phyloP scores from a whole-genome alignment of 208 protist genomes.

The Wallacemonas sp. region DNA sequence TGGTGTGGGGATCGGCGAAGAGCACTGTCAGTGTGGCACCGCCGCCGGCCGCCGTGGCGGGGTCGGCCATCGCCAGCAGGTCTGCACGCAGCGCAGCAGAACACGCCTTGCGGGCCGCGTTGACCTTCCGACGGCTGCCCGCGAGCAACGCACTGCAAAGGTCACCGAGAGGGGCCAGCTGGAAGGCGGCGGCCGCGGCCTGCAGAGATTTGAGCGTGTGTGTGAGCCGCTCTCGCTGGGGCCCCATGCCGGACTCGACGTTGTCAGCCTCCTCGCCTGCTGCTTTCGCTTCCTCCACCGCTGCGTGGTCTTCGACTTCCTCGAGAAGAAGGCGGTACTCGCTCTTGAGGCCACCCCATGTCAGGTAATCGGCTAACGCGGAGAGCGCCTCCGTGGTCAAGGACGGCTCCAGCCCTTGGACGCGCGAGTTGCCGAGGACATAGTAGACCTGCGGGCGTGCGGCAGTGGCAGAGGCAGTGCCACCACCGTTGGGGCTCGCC shows the following conservation, averaged over 20 bases:
- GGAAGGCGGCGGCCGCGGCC: slow-evolving; percentile 45
- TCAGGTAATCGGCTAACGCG: slow-evolving; percentile 66
- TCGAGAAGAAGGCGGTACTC: slow-evolving; percentile 56
- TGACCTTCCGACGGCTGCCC: slow-evolving; percentile 37
- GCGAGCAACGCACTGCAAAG: slow-evolving; percentile 52
- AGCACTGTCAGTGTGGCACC: slow-evolving; percentile 70
- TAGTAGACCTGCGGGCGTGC: slow-evolving; percentile 43
- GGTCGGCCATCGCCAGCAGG: slow-evolving; percentile 43
- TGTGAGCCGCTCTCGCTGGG: slow-evolving; percentile 21
- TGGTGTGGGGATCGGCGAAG: slow-evolving; percentile 81
- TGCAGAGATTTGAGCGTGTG: slow-evolving; percentile 34
- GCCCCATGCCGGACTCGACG: not conserved
- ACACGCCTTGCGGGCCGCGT: slow-evolving; percentile 36
- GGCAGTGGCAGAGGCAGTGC: not conserved
- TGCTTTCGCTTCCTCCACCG: slow-evolving; percentile 29
- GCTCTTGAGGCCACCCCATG: slow-evolving; percentile 61
- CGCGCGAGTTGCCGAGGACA: slow-evolving; percentile 64
- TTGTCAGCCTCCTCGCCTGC: not conserved
- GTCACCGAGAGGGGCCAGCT: slow-evolving; percentile 37
- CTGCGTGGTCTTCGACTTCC: slow-evolving; percentile 24
- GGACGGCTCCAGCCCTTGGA: slow-evolving; percentile 52
- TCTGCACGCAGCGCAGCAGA: slow-evolving; percentile 48
- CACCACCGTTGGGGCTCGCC: not conserved
- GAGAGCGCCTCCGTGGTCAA: slow-evolving; percentile 55
- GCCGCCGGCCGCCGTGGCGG: too few relatives aligned